A percentile compares a stretch with the other conserved stretches of the same genome.
Evolutionary conservation across 768 basidiomycete genomes (phyloP).

Genomic region (Trametes cubensis): DNA sequence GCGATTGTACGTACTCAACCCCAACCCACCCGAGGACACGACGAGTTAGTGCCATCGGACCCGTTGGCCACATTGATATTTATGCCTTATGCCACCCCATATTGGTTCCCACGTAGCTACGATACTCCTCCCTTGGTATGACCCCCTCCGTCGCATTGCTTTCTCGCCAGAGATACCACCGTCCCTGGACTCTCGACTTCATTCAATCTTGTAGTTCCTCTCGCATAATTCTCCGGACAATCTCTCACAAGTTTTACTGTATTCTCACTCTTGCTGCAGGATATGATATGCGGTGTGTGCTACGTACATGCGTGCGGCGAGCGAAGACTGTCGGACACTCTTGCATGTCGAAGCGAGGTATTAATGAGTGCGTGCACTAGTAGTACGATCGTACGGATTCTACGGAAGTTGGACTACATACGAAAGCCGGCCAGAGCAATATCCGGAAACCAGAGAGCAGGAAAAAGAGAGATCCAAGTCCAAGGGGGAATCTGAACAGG

Average conservation of each 20-base stretch:
- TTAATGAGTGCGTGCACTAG: conserved; percentile 1
- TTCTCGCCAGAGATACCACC: conserved; percentile 19
- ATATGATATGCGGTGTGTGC: conserved; percentile 23
- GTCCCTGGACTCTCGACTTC: conserved; percentile 14
- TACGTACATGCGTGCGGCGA: conserved; percentile 20
- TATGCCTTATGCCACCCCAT: conserved; percentile 23
- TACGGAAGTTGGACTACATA: no score
- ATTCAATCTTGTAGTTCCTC: conserved; percentile 24
- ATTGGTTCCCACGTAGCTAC: conserved; percentile 23
- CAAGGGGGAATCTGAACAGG: neutral
- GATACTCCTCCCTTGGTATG: conserved; percentile 18
- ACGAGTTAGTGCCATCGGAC: neutral
- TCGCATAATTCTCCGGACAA: conserved; percentile 25
- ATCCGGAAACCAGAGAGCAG: conserved; percentile 13
- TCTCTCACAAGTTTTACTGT: conserved; percentile 20
- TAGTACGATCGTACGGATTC: neutral
- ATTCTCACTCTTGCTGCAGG: conserved; percentile 27
- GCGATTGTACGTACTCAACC: conserved; percentile 74
- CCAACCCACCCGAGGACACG: conserved; percentile 34
- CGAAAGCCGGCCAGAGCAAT: conserved; percentile 22
- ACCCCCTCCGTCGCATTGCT: conserved; percentile 14
- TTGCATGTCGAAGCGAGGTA: neutral
- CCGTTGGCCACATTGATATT: conserved; percentile 2
- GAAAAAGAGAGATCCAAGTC: conserved; percentile 3
- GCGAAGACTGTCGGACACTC: neutral